Evolutionary conservation across 1,284 basidiomycete species (phyloP).

Genomic region (Cutaneotrichosporon curvatum): DNA sequence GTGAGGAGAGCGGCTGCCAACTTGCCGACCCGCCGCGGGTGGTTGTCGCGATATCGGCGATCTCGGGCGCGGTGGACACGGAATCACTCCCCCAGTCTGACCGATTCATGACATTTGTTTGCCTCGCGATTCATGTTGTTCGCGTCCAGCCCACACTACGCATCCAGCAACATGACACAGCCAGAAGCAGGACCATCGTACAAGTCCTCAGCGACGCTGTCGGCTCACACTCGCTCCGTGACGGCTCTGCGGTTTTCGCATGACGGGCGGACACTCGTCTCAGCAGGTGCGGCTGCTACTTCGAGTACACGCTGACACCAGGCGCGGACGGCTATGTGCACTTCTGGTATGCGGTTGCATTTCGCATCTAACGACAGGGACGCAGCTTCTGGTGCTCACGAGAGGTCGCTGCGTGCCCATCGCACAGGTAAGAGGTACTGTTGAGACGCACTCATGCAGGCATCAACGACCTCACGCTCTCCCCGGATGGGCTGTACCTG

Average conservation of each 20-base stretch:
- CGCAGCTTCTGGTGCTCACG: conserved; percentile 25
- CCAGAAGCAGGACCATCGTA: conserved; percentile 15
- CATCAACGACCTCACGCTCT: conserved; percentile 83
- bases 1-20: too few species aligned
- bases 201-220: conserved; percentile 40
- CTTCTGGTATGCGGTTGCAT: conserved; percentile 24
- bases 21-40: too few species aligned
- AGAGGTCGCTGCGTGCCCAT: conserved; percentile 25
- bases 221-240: conserved; percentile 46
- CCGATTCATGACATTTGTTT: too few species aligned
- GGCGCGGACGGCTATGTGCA: conserved; percentile 45
- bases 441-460: conserved; percentile 47
- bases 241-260: conserved; percentile 48
- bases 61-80: too few species aligned
- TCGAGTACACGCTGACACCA: conserved; percentile 9
- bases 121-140: too few species aligned
- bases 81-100: too few species aligned
- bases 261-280: conserved; percentile 46
- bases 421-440: conserved; percentile 22
- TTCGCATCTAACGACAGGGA: conserved; percentile 22
- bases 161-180: too few species aligned
- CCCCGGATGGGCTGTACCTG: conserved; percentile 67
- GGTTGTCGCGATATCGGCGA: too few species aligned
- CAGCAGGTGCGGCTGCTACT: conserved; percentile 29
- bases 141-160: too few species aligned